Percentiles rank a stretch among this genome's conserved stretches.
These are phyloP conservation scores for Plenodomus biglobosus DNA, from an alignment of 2,329 filamentous ascomycete genomes.

Conservation along the genomic window DNA sequence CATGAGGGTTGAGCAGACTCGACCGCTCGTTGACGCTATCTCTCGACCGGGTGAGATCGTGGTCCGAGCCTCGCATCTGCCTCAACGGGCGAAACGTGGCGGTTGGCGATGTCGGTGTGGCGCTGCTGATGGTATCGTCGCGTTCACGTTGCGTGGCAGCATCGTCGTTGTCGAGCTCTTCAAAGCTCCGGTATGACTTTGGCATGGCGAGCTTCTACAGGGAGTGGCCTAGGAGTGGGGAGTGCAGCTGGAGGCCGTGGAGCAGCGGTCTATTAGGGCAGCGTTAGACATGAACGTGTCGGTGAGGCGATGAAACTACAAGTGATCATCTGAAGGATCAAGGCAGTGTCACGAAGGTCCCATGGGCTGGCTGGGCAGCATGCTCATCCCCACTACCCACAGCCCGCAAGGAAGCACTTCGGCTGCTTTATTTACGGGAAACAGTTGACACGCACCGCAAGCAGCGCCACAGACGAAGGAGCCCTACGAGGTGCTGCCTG, in stretches of 20 bases:
- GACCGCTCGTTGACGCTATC: slow-evolving; percentile 51
- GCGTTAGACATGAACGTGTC: slow-evolving; percentile 11
- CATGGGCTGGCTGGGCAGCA: slow-evolving; percentile 5
- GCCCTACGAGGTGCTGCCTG: not conserved
- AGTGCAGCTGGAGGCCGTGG: slow-evolving; percentile 8
- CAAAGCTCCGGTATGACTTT: slow-evolving; percentile 42
- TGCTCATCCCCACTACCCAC: slow-evolving; percentile 17
- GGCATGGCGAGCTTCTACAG: slow-evolving; percentile 30
- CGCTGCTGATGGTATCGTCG: slow-evolving; percentile 36
- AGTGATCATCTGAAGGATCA: slow-evolving; percentile 29
- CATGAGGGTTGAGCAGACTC: slow-evolving; percentile 47
- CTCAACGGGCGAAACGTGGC: slow-evolving; percentile 32
- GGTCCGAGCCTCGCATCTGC: slow-evolving; percentile 38
- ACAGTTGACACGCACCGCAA: slow-evolving; percentile 7
- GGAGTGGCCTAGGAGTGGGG: not conserved
- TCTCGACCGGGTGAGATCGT: slow-evolving; percentile 35
- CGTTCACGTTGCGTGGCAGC: slow-evolving; percentile 34
- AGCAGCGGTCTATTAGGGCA: slow-evolving; percentile 12
- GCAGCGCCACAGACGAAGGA: not conserved
- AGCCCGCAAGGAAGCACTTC: not conserved
- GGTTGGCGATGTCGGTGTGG: slow-evolving; percentile 40
- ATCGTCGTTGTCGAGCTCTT: slow-evolving; percentile 38
- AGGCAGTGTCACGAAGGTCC: slow-evolving; percentile 24
- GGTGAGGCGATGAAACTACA: slow-evolving; percentile 13
- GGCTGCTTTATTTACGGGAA: slow-evolving; percentile 4